Evolutionary conservation across 192 early-diverging fungal species (phyloP).

Genomic region (Podila epicladia): DNA sequence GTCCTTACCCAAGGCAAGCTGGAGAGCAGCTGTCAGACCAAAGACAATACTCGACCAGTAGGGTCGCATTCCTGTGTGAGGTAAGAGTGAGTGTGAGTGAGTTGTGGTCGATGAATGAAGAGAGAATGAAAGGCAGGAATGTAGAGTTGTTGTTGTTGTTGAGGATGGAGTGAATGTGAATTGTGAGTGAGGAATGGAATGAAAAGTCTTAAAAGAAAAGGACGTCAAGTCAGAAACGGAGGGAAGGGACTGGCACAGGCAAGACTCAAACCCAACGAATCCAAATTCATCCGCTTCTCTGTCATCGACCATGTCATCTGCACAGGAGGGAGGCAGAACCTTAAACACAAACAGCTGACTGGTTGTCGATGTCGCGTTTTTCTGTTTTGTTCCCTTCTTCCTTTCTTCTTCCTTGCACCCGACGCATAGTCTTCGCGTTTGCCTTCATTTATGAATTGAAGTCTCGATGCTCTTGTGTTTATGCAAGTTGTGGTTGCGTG

Average conservation of each 20-base stretch:
- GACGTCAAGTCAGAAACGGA: too few species aligned
- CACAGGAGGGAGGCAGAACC: not conserved
- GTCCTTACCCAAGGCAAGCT: conserved; percentile 16
- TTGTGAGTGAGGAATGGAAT: not conserved
- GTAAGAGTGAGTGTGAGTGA: not conserved
- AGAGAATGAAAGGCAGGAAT: not conserved
- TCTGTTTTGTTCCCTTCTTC: not conserved
- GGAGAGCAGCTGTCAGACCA: conserved; percentile 20
- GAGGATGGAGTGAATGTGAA: not conserved
- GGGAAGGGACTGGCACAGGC: too few species aligned
- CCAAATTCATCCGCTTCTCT: too few species aligned
- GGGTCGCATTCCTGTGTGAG: conserved; percentile 9
- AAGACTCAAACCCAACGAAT: too few species aligned
- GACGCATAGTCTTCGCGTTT: too few species aligned
- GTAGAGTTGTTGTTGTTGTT: too few species aligned
- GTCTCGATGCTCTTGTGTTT: too few species aligned
- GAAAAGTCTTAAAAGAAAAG: not conserved
- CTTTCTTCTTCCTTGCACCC: not conserved
- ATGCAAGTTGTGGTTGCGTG: too few species aligned
- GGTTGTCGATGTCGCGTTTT: not conserved
- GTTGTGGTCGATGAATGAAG: not conserved
- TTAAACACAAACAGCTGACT: not conserved
- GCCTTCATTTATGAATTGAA: too few species aligned
- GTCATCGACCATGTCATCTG: too few species aligned
- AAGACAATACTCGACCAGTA: conserved; percentile 24